Evolutionary conservation across 2,329 filamentous ascomycete species (phyloP).

Genomic region (Venturia nashicola): DNA sequence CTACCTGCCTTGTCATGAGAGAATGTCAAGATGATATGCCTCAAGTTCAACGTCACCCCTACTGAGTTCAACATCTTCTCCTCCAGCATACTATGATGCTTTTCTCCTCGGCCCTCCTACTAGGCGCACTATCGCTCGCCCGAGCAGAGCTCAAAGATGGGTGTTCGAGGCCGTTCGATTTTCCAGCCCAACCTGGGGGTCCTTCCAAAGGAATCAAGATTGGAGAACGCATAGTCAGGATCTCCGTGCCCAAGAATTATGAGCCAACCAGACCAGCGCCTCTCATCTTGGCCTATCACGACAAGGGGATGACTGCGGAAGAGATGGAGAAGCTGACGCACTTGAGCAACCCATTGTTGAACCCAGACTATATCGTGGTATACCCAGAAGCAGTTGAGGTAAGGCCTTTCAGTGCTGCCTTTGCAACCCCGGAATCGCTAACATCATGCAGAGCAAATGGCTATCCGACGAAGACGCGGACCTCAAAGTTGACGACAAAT

Average conservation of each 20-base stretch:
- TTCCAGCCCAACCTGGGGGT: conserved; percentile 4
- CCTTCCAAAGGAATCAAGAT: conserved; percentile 4
- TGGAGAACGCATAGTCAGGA: conserved; percentile 5
- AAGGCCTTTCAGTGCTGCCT: not conserved
- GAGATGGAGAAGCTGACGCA: conserved; percentile 1
- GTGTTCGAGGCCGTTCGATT: not conserved
- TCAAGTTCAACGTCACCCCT: not conserved
- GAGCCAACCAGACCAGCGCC: conserved; percentile 1
- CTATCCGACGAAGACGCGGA: not conserved
- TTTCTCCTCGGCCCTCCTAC: not conserved
- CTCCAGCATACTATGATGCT: not conserved
- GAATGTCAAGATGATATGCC: not conserved
- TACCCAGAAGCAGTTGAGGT: conserved; percentile 5
- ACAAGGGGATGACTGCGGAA: conserved; percentile 6
- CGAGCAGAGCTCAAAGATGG: not conserved
- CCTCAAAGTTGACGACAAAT: not conserved
- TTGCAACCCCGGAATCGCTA: not conserved
- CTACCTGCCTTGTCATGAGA: not conserved
- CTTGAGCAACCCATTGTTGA: not conserved
- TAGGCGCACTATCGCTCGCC: not conserved
- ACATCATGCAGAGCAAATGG: conserved; percentile 2
- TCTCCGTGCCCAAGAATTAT: conserved; percentile 4
- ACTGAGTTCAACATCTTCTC: not conserved
- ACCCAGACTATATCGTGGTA: conserved; percentile 5
- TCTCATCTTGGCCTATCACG: conserved; percentile 6